These are phyloP conservation scores for Aspergillus arachidicola DNA, from an alignment of 2,329 filamentous ascomycete species.

Conservation along the genomic window DNA sequence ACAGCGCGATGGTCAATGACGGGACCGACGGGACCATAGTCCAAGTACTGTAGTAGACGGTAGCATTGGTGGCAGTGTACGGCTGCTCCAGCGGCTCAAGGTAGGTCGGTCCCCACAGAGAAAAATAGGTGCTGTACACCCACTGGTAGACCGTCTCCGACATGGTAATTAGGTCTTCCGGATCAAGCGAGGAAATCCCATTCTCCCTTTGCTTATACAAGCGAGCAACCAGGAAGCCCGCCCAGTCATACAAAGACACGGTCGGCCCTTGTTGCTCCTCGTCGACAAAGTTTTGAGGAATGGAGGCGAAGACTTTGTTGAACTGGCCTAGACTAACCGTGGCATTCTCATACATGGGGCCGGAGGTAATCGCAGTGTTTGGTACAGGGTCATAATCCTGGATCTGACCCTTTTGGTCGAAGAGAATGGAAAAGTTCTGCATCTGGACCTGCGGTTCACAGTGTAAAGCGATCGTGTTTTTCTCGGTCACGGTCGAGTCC, in stretches of 20 bases:
- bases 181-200: conserved; percentile 28
- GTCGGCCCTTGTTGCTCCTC: conserved; percentile 27
- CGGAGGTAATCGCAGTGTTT: conserved; percentile 24
- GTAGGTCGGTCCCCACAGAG: conserved; percentile 37
- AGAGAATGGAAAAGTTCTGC: conserved; percentile 28
- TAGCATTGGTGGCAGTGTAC: conserved; percentile 25
- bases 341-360: conserved; percentile 36
- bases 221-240: conserved; percentile 36
- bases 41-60: conserved; percentile 34
- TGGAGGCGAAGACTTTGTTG: conserved; percentile 39
- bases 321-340: conserved; percentile 38
- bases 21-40: conserved; percentile 33
- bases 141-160: conserved; percentile 37
- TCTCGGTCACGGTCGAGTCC: conserved; percentile 22
- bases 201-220: conserved; percentile 32
- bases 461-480: conserved; percentile 36
- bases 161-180: conserved; percentile 23
- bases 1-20: conserved; percentile 30
- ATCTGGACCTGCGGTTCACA: conserved; percentile 32
- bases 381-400: conserved; percentile 17
- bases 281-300: conserved; percentile 35
- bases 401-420: conserved; percentile 35
- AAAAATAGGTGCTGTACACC: conserved; percentile 40
- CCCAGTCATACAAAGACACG: conserved; percentile 38
- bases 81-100: conserved; percentile 28